These are phyloP conservation scores for Selaginella moellendorffii DNA, from an alignment of 75 land plant species.

Conservation along the genomic window DNA sequence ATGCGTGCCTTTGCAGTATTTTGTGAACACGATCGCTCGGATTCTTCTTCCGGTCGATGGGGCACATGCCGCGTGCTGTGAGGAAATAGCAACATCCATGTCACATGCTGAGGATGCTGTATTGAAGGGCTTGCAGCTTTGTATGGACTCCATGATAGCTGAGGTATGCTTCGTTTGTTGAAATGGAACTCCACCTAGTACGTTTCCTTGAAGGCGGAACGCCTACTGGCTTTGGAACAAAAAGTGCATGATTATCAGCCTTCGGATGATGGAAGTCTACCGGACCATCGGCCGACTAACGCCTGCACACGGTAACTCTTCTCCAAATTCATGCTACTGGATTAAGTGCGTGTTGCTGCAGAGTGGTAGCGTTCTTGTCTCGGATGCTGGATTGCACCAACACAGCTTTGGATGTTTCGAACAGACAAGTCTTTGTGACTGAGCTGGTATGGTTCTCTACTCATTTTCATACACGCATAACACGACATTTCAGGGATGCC, in stretches of 20 bases:
- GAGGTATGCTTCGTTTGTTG: slow-evolving; percentile 41
- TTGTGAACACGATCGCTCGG: slow-evolving; percentile 77
- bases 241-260: slow-evolving; percentile 73
- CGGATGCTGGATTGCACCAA: slow-evolving; percentile 83
- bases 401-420: slow-evolving; percentile 81
- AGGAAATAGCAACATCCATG: slow-evolving; percentile 94
- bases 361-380: slow-evolving; percentile 90
- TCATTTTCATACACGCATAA: no score
- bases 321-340: no score
- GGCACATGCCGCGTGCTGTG: slow-evolving; percentile 96
- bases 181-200: background rate
- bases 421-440: slow-evolving; percentile 95
- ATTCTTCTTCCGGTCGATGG: slow-evolving; percentile 91
- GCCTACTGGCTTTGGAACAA: slow-evolving; percentile 76
- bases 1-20: no score
- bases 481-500: slow-evolving; percentile 57
- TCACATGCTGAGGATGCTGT: slow-evolving; percentile 80
- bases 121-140: slow-evolving; percentile 84
- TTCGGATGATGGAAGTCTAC: slow-evolving; percentile 78
- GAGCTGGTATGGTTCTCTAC: slow-evolving; percentile 59
- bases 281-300: slow-evolving; percentile 95
- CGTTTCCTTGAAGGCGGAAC: slow-evolving; percentile 50
- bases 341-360: slow-evolving; percentile 23
- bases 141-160: slow-evolving; percentile 97
- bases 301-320: slow-evolving; percentile 64